phyloP scores from a whole-genome alignment of 2,329 filamentous ascomycete species.

The Teratosphaeriaceae sp. region DNA sequence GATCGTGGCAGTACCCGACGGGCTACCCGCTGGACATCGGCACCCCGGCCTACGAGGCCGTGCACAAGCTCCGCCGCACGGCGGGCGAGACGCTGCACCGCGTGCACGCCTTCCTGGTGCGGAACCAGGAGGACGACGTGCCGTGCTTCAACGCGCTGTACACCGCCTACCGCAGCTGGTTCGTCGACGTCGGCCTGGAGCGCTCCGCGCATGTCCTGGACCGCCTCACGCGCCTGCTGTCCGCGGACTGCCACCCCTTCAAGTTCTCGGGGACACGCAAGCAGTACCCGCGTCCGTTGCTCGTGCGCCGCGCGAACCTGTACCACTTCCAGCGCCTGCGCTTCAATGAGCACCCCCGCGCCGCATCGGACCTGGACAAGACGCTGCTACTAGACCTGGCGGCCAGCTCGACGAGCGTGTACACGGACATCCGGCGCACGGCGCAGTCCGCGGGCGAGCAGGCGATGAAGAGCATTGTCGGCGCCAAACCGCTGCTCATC shows the following conservation, averaged over 20 bases:
- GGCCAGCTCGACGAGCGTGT: constrained; percentile 81
- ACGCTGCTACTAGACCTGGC: constrained; percentile 77
- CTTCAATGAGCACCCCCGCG: constrained; percentile 82
- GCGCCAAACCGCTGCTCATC: constrained; percentile 81
- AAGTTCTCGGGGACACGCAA: constrained; percentile 92
- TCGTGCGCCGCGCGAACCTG: constrained; percentile 86
- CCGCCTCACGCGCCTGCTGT: constrained; percentile 74
- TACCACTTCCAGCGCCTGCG: constrained; percentile 93
- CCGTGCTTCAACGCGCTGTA: constrained; percentile 91
- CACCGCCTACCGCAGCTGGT: constrained; percentile 90
- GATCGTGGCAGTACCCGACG: constrained; percentile 80
- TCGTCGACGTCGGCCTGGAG: constrained; percentile 95
- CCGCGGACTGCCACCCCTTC: constrained; percentile 82
- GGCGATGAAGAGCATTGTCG: constrained; percentile 83
- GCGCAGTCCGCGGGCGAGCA: constrained; percentile 91
- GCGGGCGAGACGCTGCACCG: constrained; percentile 74
- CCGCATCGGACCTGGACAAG: constrained; percentile 86
- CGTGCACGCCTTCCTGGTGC: constrained; percentile 75
- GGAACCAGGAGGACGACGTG: constrained; percentile 90
- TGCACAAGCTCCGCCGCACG: constrained; percentile 74
- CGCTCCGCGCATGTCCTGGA: constrained; percentile 90
- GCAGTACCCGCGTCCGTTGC: constrained; percentile 82
- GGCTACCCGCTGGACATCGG: constrained; percentile 69
- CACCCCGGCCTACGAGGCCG: constrained; percentile 61
- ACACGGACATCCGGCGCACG: constrained; percentile 91